Evolutionary conservation across 352 stramenopile species (phyloP).

Genomic region (Hyaloperonospora brassicae): DNA sequence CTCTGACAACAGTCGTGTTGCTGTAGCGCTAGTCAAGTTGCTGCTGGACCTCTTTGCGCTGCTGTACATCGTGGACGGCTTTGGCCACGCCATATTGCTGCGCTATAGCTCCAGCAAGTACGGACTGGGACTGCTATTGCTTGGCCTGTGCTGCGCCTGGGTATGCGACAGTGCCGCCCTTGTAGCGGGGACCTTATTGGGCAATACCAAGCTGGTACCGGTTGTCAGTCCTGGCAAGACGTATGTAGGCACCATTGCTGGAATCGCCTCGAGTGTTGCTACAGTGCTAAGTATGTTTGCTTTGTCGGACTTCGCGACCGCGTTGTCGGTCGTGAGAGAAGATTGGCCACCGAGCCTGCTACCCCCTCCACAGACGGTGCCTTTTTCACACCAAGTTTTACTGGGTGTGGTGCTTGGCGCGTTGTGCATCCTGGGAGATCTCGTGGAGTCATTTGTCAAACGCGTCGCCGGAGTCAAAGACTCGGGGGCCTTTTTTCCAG

Average conservation of each 20-base stretch:
- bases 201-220: slow-evolving; percentile 49
- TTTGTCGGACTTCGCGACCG: slow-evolving; percentile 15
- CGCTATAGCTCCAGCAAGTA: slow-evolving; percentile 36
- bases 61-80: slow-evolving; percentile 50
- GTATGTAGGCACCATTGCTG: slow-evolving; percentile 40
- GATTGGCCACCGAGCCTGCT: slow-evolving; percentile 22
- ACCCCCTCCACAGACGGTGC: slow-evolving; percentile 21
- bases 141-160: slow-evolving; percentile 56
- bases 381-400: slow-evolving; percentile 30
- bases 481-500: slow-evolving; percentile 62
- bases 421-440: slow-evolving; percentile 55
- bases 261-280: slow-evolving; percentile 37
- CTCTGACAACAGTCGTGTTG: slow-evolving; percentile 7
- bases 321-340: slow-evolving; percentile 6
- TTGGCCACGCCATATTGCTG: slow-evolving; percentile 55
- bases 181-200: slow-evolving; percentile 44
- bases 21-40: slow-evolving; percentile 23
- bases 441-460: slow-evolving; percentile 66
- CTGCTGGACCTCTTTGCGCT: slow-evolving; percentile 53
- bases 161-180: slow-evolving; percentile 61
- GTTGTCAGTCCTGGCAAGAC: slow-evolving; percentile 69
- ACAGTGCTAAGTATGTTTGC: slow-evolving; percentile 44
- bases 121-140: slow-evolving; percentile 52
- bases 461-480: slow-evolving; percentile 63
- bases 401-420: slow-evolving; percentile 42